These are phyloP conservation scores for Dendrobium chrysotoxum DNA, from an alignment of 106 monocot genomes.

Conservation along the genomic window DNA sequence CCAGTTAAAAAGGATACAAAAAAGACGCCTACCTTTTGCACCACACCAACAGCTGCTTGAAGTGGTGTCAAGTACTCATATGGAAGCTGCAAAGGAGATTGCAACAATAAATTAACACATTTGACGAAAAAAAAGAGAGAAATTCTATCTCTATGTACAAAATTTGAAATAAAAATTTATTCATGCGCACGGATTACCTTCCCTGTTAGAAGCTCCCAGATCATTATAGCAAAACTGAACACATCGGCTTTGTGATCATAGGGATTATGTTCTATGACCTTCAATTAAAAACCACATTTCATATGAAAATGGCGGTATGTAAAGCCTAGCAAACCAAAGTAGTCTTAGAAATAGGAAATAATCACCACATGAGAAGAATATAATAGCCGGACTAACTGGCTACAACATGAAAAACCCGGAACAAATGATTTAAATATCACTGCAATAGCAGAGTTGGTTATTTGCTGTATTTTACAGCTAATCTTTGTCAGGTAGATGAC, in stretches of 20 bases:
- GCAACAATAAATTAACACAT: not conserved
- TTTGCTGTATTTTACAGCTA: not conserved
- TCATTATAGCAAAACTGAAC: conserved; percentile 78
- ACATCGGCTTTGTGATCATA: conserved; percentile 99
- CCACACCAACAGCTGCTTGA: conserved; percentile 93
- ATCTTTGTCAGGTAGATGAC: not conserved
- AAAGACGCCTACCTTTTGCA: conserved; percentile 58
- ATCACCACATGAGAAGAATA: not conserved
- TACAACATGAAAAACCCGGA: not conserved
- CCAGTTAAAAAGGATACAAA: not conserved
- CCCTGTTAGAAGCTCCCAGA: conserved; percentile 86
- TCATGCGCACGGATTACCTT: conserved; percentile 41
- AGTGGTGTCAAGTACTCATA: conserved; percentile 86
- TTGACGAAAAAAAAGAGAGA: not conserved
- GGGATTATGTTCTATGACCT: conserved; percentile 94
- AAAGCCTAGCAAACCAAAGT: not conserved
- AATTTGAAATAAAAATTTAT: not conserved
- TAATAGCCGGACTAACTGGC: not conserved
- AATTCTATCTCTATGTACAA: not conserved
- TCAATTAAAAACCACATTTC: conserved; percentile 16
- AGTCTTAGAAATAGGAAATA: not conserved
- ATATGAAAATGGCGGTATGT: not conserved
- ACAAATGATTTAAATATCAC: not conserved
- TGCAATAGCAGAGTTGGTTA: not conserved
- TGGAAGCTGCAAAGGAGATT: conserved; percentile 45